Evolutionary conservation across 192 early-diverging fungal species (phyloP), one percentile per base, ranked within the genome.

Genomic region (Paraglomus brasilianum): DNA sequence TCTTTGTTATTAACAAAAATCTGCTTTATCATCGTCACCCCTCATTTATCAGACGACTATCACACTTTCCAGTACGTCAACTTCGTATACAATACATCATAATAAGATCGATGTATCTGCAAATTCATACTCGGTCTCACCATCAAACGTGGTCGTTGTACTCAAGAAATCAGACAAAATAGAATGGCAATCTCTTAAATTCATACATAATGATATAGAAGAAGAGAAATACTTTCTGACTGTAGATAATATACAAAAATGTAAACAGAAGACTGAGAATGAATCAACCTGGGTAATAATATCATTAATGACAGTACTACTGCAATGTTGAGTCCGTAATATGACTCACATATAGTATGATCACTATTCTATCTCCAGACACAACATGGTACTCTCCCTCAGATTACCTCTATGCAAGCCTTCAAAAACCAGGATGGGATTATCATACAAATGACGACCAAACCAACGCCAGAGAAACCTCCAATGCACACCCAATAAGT

Each of bases 211-310:
- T 30, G 30, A 30, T 3, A 56, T 2, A 6, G 22, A 36, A 8
- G 38, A 36, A 14, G 53, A 56, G 21, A 56, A 56, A 24, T 56
- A 36, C 22, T 56, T 56, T 56, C 22, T 56, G 7, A 56, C 53
- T 36, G 38, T 36, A 8, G 53, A 56, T 36, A 56, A 56, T 56
- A 8, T 56, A 56, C 53, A 56, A 56, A 56, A 56, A 24, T 56
- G 53, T 56, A 56, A 10, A 30, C 22, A 56, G 21, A 21, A 13
- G 10, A 15, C 38, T 11, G 53, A 56, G 2, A 30, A 56, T 30
- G 53, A 56, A 56, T 36, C 22, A 36, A 56, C n/a, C 22, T 56
- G 53, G 53, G 53, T 56, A 56, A 56, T 56, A 56, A 9, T 36
- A 55, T 22, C 15, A 50, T 17, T 22, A 15, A 21, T 55, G 13